Evolutionary conservation across 305 asterid species (phyloP).

Genomic region (Striga hermonthica): DNA sequence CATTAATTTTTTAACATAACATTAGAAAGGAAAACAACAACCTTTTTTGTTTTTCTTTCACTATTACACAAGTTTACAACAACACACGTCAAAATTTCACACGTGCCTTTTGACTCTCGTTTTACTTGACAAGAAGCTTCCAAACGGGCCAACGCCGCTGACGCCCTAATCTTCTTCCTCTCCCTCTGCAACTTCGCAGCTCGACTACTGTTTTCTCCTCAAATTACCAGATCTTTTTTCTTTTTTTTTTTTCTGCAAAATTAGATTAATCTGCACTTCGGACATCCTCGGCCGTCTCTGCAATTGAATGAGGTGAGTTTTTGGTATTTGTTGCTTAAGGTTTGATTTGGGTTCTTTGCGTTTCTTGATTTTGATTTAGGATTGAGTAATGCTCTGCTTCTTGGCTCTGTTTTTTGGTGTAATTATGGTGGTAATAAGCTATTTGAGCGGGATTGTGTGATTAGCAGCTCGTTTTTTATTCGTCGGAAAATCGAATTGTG

Average conservation of each 20-base stretch:
- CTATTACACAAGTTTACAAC: too few relatives aligned
- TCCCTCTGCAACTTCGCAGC: constrained; percentile 25
- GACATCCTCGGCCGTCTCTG: neutral
- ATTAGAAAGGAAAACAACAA: too few relatives aligned
- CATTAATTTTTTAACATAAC: too few relatives aligned
- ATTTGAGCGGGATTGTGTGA: constrained; percentile 1
- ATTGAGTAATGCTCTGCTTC: constrained; percentile 25
- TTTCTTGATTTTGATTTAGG: constrained; percentile 20
- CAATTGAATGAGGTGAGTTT: constrained; percentile 36
- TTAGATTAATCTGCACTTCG: neutral
- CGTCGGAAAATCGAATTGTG: constrained; percentile 8
- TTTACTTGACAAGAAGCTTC: constrained; percentile 47
- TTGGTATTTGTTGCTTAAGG: neutral
- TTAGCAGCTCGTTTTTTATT: constrained; percentile 13
- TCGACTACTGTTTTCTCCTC: constrained; percentile 30
- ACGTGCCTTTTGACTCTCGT: constrained; percentile 44
- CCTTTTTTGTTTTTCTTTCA: too few relatives aligned
- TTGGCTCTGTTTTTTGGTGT: constrained; percentile 15
- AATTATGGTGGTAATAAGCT: constrained; percentile 15
- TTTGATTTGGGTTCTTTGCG: constrained; percentile 20
- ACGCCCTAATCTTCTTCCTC: constrained; percentile 36
- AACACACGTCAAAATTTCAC: constrained; percentile 22
- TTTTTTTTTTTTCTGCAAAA: neutral
- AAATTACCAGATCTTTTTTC: constrained; percentile 7
- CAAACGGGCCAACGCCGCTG: constrained; percentile 29